Evolutionary conservation across 129 eudicot species (phyloP).

Genomic region (Oenanthe sinensis): DNA sequence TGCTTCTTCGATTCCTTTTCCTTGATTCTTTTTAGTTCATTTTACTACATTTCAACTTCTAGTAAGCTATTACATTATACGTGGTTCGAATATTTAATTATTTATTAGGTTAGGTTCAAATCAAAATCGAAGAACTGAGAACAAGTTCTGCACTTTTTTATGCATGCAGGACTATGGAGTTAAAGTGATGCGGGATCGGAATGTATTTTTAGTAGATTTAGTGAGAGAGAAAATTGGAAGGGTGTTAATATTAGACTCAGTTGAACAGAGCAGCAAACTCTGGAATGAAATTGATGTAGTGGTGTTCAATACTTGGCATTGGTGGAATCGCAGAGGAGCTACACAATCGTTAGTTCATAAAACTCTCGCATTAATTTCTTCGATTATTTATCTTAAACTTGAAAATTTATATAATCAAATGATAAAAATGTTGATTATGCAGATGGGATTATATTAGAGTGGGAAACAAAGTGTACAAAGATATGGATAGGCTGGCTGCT

Average conservation of each 20-base stretch:
- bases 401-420: neutral
- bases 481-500: constrained; percentile 53
- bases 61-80: too few relatives aligned
- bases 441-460: constrained; percentile 60
- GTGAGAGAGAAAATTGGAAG: constrained; percentile 31
- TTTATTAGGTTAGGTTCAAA: too few relatives aligned
- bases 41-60: too few relatives aligned
- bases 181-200: constrained; percentile 23
- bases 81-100: too few relatives aligned
- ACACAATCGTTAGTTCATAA: constrained; percentile 14
- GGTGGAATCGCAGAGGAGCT: constrained; percentile 39
- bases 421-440: neutral
- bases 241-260: constrained; percentile 34
- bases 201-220: constrained; percentile 33
- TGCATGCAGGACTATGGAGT: constrained; percentile 30
- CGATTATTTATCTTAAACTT: neutral
- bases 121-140: too few relatives aligned
- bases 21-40: too few relatives aligned
- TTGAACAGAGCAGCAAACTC: constrained; percentile 17
- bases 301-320: constrained; percentile 43
- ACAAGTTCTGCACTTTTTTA: too few relatives aligned
- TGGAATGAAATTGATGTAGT: constrained; percentile 33
- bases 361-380: neutral
- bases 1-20: too few relatives aligned
- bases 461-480: constrained; percentile 38